Evolutionary conservation across 345 rosid genomes (phyloP).

Genomic region (Populus deltoides): DNA sequence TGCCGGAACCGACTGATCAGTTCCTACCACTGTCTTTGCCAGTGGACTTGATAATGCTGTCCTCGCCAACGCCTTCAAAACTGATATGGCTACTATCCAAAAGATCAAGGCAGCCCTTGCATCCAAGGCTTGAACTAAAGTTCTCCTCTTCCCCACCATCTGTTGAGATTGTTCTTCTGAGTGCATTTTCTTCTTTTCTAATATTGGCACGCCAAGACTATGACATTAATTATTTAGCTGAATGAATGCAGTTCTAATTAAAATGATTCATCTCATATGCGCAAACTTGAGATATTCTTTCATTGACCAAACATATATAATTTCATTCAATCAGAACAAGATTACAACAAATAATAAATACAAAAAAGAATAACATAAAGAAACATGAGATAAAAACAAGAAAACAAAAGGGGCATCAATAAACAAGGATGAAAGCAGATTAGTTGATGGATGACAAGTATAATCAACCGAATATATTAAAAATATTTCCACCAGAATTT

Average conservation of each 20-base stretch:
- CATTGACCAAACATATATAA: neutral
- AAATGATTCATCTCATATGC: neutral
- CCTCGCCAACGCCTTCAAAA: conserved; percentile 13
- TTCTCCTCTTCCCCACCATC: neutral
- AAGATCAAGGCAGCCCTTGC: conserved; percentile 6
- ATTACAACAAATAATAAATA: neutral
- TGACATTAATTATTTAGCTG: no score
- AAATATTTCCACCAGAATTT: neutral
- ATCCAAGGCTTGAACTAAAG: neutral
- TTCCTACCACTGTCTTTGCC: neutral
- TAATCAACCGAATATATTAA: no score
- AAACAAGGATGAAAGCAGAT: no score
- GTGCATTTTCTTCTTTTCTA: no score
- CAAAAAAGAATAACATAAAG: no score
- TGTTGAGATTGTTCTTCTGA: no score
- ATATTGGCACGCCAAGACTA: no score
- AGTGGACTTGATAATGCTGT: neutral
- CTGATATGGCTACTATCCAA: conserved; percentile 1
- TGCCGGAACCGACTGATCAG: conserved; percentile 3
- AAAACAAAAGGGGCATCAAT: no score
- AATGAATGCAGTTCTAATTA: neutral
- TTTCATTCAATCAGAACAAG: neutral
- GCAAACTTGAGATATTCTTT: neutral
- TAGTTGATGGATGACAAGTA: no score
- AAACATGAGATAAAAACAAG: no score